A percentile compares a stretch with the other conserved stretches of the same genome.
These are phyloP conservation scores for Jamesozyma gamospora DNA, from an alignment of 805 yeast species.

Conservation along the genomic window DNA sequence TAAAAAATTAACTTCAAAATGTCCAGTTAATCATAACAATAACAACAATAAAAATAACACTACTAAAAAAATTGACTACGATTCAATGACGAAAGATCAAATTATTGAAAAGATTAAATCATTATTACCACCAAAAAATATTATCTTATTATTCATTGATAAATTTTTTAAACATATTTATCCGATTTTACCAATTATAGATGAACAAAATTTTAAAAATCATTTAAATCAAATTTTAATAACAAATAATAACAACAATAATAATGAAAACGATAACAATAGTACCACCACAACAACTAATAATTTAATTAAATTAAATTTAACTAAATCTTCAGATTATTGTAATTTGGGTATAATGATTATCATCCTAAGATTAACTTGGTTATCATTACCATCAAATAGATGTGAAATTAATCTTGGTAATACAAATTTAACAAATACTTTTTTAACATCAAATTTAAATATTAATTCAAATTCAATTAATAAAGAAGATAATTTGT, in stretches of 20 bases:
- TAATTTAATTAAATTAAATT: constrained; percentile 10
- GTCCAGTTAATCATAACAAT: constrained; percentile 20
- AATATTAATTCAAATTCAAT: constrained; percentile 12
- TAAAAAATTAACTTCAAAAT: constrained; percentile 19
- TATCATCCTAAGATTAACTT: constrained; percentile 43
- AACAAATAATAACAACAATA: constrained; percentile 9
- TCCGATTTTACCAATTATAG: constrained; percentile 57
- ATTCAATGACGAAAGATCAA: constrained; percentile 13
- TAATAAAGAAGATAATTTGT: constrained; percentile 22
- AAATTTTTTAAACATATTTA: constrained; percentile 51
- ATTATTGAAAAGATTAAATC: constrained; percentile 26
- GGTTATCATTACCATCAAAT: constrained; percentile 44
- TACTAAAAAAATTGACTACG: neutral
- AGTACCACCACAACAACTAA: neutral
- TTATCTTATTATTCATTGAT: constrained; percentile 47
- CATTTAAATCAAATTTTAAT: constrained; percentile 23
- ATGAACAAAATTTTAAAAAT: constrained; percentile 36
- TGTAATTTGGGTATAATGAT: constrained; percentile 35
- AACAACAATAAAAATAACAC: neutral
- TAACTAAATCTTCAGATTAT: constrained; percentile 32
- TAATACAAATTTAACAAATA: constrained; percentile 5
- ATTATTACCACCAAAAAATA: constrained; percentile 43
- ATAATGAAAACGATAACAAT: constrained; percentile 5
- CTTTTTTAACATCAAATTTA: constrained; percentile 4
- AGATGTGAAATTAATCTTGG: constrained; percentile 28